Conservation (phyloP, 495 filamentous ascomycete genomes). For the Hyaloscypha hepaticicola region DNA sequence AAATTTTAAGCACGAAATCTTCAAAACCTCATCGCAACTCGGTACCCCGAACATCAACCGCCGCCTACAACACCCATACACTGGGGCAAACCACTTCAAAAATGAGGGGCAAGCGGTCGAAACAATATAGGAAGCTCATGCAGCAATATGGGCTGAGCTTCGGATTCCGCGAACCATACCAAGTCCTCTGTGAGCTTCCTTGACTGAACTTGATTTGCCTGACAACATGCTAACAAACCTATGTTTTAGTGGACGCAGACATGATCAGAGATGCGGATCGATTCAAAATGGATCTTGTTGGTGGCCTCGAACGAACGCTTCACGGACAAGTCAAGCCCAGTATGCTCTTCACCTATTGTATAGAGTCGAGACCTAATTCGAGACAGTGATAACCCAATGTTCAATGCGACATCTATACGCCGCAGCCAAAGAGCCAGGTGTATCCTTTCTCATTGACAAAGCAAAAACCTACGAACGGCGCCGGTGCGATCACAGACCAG, state of each 20-base stretch:
- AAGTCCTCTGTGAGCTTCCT: conserved; percentile 66
- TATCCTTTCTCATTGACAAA: conserved; percentile 59
- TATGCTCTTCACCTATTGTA: conserved; percentile 38
- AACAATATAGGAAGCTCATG: conserved; percentile 97
- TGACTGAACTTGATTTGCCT: background rate
- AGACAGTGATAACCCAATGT: conserved; percentile 61
- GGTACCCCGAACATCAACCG: background rate
- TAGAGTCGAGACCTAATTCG: background rate
- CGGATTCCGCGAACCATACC: conserved; percentile 89
- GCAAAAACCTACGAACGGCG: conserved; percentile 78
- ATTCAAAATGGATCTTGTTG: conserved; percentile 80
- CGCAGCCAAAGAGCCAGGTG: conserved; percentile 50
- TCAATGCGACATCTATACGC: conserved; percentile 73
- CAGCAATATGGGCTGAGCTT: conserved; percentile 80
- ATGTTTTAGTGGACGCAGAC: conserved; percentile 66
- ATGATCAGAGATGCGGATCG: conserved; percentile 69
- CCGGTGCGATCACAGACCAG: conserved; percentile 84
- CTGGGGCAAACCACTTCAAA: conserved; percentile 24
- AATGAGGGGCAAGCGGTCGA: conserved; percentile 90
- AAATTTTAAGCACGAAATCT: conserved; percentile 11
- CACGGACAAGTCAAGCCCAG: conserved; percentile 83
- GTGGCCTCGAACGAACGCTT: conserved; percentile 68
- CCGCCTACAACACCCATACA: background rate
- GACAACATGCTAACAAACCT: conserved; percentile 14
- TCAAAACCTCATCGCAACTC: background rate